phyloP scores from a whole-genome alignment of 208 protist species.

The Tritrichomonas musculus region DNA sequence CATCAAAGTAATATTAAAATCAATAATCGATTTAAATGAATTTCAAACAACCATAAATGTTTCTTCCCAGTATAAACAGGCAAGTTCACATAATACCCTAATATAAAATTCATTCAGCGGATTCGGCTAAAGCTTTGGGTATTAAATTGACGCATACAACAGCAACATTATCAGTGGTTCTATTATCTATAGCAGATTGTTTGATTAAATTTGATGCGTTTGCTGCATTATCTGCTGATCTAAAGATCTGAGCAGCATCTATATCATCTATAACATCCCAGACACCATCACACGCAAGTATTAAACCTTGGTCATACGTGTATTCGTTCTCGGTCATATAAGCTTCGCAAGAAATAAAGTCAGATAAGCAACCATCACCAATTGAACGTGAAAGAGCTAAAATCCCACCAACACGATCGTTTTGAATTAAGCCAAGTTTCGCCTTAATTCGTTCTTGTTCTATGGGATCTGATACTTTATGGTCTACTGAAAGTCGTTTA shows the following conservation, averaged over 20 bases:
- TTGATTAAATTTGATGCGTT: background rate
- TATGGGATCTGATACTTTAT: background rate
- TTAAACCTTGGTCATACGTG: background rate
- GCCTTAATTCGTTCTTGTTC: background rate
- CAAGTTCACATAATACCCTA: no score
- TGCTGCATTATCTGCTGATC: background rate
- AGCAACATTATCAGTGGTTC: background rate
- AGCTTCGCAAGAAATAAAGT: background rate
- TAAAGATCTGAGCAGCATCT: background rate
- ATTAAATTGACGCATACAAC: background rate
- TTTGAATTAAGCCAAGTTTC: background rate
- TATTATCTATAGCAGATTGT: background rate
- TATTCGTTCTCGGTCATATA: no score
- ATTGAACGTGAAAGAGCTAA: background rate
- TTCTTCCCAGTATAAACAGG: no score
- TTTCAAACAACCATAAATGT: no score
- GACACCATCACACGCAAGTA: constrained; percentile 21
- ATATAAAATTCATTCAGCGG: no score
- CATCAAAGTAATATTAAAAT: no score
- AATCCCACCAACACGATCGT: background rate
- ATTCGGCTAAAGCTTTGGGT: no score
- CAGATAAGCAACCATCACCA: background rate
- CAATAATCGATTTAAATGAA: no score
- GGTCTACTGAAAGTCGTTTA: background rate
- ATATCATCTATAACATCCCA: constrained; percentile 2